A percentile compares a stretch with the other conserved stretches of the same genome.
Conservation (phyloP, 169 alveolate species). For the Eimeria sp. region DNA sequence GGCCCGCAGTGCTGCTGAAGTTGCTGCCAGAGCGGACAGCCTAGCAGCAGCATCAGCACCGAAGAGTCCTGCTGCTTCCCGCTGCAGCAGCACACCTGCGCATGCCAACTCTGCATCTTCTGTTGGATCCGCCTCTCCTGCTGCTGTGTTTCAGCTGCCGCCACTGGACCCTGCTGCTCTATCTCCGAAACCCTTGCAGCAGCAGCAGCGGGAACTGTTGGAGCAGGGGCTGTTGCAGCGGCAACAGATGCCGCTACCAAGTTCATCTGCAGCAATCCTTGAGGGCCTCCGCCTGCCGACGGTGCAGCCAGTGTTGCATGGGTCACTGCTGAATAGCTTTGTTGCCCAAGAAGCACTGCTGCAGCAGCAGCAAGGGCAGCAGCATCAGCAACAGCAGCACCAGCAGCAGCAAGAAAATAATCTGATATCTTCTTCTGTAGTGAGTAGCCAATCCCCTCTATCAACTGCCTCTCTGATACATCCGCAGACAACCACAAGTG, state of each 20-base stretch:
- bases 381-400: constrained; percentile 3
- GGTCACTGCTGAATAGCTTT: neutral
- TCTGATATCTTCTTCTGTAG: neutral
- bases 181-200: constrained; percentile 31
- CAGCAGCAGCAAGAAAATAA: neutral
- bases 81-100: constrained; percentile 45
- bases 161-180: neutral
- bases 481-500: neutral
- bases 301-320: neutral
- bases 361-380: constrained; percentile 12
- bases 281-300: neutral
- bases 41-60: constrained; percentile 47
- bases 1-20: constrained; percentile 68
- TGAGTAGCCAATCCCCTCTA: neutral
- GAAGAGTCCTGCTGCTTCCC: constrained; percentile 5
- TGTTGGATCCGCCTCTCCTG: constrained; percentile 12
- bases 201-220: constrained; percentile 29
- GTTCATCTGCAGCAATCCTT: neutral
- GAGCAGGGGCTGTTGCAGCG: constrained; percentile 19
- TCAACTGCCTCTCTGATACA: neutral
- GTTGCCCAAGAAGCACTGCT: neutral
- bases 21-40: constrained; percentile 41
- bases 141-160: constrained; percentile 33
- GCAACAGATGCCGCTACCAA: neutral
- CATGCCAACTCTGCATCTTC: neutral